These are phyloP conservation scores for Xerocomus potaroensis DNA, from an alignment of 768 basidiomycete genomes.

Conservation along the genomic window DNA sequence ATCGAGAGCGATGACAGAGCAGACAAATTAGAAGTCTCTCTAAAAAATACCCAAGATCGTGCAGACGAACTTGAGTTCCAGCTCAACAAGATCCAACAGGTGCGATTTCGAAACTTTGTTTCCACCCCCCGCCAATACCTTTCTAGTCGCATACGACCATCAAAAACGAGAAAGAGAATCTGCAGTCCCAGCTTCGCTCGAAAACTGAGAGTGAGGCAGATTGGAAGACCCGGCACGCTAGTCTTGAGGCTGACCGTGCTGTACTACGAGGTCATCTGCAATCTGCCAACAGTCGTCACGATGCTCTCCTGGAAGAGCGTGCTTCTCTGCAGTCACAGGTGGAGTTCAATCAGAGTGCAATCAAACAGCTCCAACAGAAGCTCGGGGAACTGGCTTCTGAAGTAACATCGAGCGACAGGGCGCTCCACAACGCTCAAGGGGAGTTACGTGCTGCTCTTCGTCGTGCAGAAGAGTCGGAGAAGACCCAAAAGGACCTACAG, in stretches of 20 bases:
- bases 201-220: constrained; percentile 42
- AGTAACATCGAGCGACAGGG: constrained; percentile 47
- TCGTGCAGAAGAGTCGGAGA: constrained; percentile 73
- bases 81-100: constrained; percentile 76
- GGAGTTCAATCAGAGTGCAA: constrained; percentile 40
- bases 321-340: constrained; percentile 45
- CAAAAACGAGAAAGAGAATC: constrained; percentile 57
- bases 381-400: constrained; percentile 53
- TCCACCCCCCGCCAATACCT: not conserved
- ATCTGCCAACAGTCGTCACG: constrained; percentile 42
- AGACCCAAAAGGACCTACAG: constrained; percentile 67
- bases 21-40: constrained; percentile 64
- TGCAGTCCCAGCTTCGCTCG: constrained; percentile 45
- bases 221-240: constrained; percentile 45
- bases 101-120: constrained; percentile 23
- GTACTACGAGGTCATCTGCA: constrained; percentile 41
- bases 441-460: constrained; percentile 61
- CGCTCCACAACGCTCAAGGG: constrained; percentile 56
- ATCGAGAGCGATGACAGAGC: constrained; percentile 81
- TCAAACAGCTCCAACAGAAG: constrained; percentile 55
- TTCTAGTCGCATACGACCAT: constrained; percentile 51
- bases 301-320: constrained; percentile 46
- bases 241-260: constrained; percentile 40
- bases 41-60: constrained; percentile 77
- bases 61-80: constrained; percentile 83